phyloP scores from a whole-genome alignment of 768 basidiomycete species.

The Tricholoma hemisulphureum region DNA sequence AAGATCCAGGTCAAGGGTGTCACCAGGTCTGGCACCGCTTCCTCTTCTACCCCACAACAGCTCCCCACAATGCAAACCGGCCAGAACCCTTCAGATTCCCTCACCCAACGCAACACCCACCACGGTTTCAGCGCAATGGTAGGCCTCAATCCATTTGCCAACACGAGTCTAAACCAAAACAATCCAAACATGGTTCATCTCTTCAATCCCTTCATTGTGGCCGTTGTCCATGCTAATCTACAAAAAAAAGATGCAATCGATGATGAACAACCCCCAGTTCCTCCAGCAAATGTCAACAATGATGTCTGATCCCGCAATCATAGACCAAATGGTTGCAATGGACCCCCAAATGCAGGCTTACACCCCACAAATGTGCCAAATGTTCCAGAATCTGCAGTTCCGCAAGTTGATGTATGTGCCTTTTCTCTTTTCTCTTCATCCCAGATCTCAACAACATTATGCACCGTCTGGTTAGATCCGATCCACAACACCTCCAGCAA shows the following conservation, averaged over 20 bases:
- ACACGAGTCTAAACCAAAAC: slow-evolving; percentile 85
- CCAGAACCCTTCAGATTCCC: slow-evolving; percentile 83
- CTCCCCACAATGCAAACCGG: slow-evolving; percentile 89
- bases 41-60: slow-evolving; percentile 50
- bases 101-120: slow-evolving; percentile 78
- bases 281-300: slow-evolving; percentile 83
- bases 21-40: slow-evolving; percentile 46
- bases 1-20: slow-evolving; percentile 95
- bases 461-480: slow-evolving; percentile 45
- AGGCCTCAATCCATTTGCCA: slow-evolving; percentile 88
- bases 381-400: slow-evolving; percentile 76
- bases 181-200: slow-evolving; percentile 88
- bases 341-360: slow-evolving; percentile 77
- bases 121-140: slow-evolving; percentile 78
- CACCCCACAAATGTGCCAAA: slow-evolving; percentile 76
- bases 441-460: not conserved
- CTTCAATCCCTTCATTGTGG: not conserved
- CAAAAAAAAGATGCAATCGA: slow-evolving; percentile 78
- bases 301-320: slow-evolving; percentile 84
- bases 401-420: slow-evolving; percentile 69
- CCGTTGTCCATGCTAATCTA: slow-evolving; percentile 1
- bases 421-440: not conserved
- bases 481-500: slow-evolving; percentile 71
- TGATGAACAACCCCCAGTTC: slow-evolving; percentile 86
- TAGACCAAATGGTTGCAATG: slow-evolving; percentile 81